Evolutionary conservation across 495 filamentous ascomycete genomes (phyloP).

Genomic region (Penicillium steckii): DNA sequence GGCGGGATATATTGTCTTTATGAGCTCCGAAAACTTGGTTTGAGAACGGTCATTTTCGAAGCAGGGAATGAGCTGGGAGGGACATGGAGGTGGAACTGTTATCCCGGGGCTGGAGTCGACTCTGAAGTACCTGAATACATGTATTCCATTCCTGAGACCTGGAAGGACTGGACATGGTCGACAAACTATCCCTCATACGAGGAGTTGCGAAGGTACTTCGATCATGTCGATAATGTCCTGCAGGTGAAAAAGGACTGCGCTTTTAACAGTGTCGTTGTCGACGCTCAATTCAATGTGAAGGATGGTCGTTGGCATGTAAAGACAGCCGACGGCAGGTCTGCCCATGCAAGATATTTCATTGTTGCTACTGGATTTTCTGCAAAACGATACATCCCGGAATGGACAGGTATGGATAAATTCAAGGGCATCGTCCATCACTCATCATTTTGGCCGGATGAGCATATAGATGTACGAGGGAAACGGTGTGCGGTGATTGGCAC

Average conservation of each 20-base stretch:
- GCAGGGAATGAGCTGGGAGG: constrained; percentile 45
- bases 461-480: constrained; percentile 50
- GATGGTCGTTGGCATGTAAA: constrained; percentile 36
- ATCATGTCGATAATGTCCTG: constrained; percentile 50
- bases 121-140: constrained; percentile 51
- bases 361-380: constrained; percentile 36
- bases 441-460: constrained; percentile 58
- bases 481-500: constrained; percentile 58
- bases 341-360: constrained; percentile 47
- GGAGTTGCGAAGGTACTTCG: constrained; percentile 56
- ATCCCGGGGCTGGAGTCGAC: constrained; percentile 50
- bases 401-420: constrained; percentile 52
- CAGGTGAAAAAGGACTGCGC: constrained; percentile 49
- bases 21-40: constrained; percentile 26
- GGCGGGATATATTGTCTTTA: constrained; percentile 29
- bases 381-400: constrained; percentile 44
- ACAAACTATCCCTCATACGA: constrained; percentile 49
- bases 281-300: constrained; percentile 44
- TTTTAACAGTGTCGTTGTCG: constrained; percentile 48
- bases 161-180: constrained; percentile 53
- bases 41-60: constrained; percentile 41
- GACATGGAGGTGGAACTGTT: constrained; percentile 52
- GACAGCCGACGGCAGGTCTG: constrained; percentile 45
- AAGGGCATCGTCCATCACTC: constrained; percentile 55
- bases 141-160: constrained; percentile 50